Evolutionary conservation across 2,329 filamentous ascomycete species (phyloP).

Genomic region (Calonectria hongkongensis): DNA sequence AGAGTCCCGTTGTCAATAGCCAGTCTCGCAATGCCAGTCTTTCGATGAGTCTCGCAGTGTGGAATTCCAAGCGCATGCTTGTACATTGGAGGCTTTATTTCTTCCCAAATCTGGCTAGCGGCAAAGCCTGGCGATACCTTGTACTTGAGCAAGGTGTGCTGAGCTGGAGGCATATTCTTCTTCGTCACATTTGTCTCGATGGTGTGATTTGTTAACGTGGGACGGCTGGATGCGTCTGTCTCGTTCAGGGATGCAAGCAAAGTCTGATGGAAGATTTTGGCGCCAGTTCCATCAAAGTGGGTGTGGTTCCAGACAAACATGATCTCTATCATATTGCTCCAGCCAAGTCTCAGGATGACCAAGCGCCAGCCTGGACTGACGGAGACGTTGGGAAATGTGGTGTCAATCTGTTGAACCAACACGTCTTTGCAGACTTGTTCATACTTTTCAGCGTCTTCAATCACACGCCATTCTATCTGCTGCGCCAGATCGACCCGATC

Average conservation of each 20-base stretch:
- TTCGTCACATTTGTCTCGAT: constrained; percentile 10
- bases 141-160: constrained; percentile 43
- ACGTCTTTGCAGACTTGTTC: background rate
- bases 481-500: constrained; percentile 23
- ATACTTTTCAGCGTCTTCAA: constrained; percentile 21
- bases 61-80: constrained; percentile 43
- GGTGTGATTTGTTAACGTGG: constrained; percentile 19
- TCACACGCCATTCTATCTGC: constrained; percentile 26
- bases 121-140: constrained; percentile 31
- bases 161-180: constrained; percentile 38
- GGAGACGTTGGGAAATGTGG: background rate
- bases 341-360: constrained; percentile 5
- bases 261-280: constrained; percentile 43
- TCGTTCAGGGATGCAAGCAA: constrained; percentile 37
- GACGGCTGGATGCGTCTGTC: background rate
- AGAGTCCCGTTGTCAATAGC: constrained; percentile 35
- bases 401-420: constrained; percentile 10
- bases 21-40: constrained; percentile 42
- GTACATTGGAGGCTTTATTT: constrained; percentile 21
- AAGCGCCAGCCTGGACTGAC: constrained; percentile 32
- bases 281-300: constrained; percentile 39
- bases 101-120: constrained; percentile 34
- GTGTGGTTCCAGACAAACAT: constrained; percentile 42
- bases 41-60: constrained; percentile 26
- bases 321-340: constrained; percentile 28